Conservation (phyloP, 257 asterid species). For the Penstemon eatonii region DNA sequence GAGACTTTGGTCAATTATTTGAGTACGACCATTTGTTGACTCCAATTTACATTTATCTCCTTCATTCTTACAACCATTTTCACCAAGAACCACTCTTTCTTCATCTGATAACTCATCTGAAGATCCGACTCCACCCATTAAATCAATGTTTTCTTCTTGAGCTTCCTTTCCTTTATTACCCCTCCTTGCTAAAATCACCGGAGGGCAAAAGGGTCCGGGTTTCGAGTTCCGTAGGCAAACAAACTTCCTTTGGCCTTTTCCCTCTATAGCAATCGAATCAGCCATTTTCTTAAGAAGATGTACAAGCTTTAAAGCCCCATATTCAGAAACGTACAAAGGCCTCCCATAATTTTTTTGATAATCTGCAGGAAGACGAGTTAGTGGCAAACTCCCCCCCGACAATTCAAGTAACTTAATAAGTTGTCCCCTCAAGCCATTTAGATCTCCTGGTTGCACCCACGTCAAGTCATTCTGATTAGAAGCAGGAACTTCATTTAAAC, state of each 20-base stretch:
- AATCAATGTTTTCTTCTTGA: constrained; percentile 41
- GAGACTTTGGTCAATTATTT: constrained; percentile 37
- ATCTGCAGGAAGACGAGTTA: constrained; percentile 65
- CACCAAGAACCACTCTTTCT: constrained; percentile 45
- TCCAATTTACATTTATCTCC: constrained; percentile 33
- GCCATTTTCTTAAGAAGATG: constrained; percentile 75
- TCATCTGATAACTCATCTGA: constrained; percentile 74
- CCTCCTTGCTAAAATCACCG: constrained; percentile 40
- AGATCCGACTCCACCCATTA: constrained; percentile 41
- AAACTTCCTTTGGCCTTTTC: constrained; percentile 54
- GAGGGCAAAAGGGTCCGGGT: constrained; percentile 37
- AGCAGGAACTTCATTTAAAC: constrained; percentile 42
- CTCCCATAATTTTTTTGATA: constrained; percentile 74
- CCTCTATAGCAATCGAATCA: constrained; percentile 53
- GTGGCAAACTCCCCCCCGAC: constrained; percentile 67
- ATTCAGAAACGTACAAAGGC: constrained; percentile 75
- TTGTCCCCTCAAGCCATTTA: constrained; percentile 78
- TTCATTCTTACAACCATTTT: constrained; percentile 22
- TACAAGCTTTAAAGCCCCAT: constrained; percentile 68
- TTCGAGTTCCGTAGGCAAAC: constrained; percentile 53
- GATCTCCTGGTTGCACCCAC: constrained; percentile 90
- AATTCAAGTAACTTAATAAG: constrained; percentile 70
- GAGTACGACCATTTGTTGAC: constrained; percentile 11
- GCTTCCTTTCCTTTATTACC: constrained; percentile 50
- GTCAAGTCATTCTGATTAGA: constrained; percentile 43